Evolutionary conservation across 2,329 filamentous ascomycete genomes (phyloP).

Genomic region (Fusarium luffae): DNA sequence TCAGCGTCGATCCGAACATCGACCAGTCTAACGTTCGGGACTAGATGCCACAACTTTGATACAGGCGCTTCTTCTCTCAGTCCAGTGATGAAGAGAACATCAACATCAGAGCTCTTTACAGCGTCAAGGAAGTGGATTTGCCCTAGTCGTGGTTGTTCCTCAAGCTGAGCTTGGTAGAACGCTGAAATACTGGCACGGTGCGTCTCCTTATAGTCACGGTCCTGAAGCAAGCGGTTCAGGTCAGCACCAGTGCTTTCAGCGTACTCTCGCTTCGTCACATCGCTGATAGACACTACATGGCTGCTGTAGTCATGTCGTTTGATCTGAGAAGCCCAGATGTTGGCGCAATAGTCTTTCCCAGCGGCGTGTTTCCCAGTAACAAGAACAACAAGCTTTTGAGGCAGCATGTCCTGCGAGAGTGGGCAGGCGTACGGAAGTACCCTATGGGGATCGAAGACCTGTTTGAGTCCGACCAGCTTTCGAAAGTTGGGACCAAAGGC

Average conservation of each 20-base stretch:
- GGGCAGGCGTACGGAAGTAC: constrained; percentile 68
- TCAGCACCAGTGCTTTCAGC: constrained; percentile 61
- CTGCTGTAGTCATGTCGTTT: constrained; percentile 33
- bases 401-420: constrained; percentile 52
- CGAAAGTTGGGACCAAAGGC: constrained; percentile 68
- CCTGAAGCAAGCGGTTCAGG: constrained; percentile 57
- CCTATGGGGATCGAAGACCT: constrained; percentile 58
- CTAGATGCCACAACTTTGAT: constrained; percentile 63
- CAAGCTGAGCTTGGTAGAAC: constrained; percentile 62
- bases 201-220: constrained; percentile 71
- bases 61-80: constrained; percentile 71
- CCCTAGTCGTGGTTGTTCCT: constrained; percentile 57
- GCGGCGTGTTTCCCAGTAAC: constrained; percentile 65
- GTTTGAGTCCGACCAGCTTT: constrained; percentile 64
- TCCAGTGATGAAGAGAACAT: constrained; percentile 71
- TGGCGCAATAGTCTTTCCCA: constrained; percentile 71
- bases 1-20: constrained; percentile 63
- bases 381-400: constrained; percentile 64
- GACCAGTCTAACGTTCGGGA: constrained; percentile 62
- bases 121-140: constrained; percentile 63
- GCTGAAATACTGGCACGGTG: constrained; percentile 63
- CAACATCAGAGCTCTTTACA: constrained; percentile 56
- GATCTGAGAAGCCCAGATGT: constrained; percentile 61
- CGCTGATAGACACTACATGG: constrained; percentile 47
- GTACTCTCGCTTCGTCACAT: constrained; percentile 67